These are phyloP conservation scores for Populus ilicifolia DNA, from an alignment of 345 rosid species.

Conservation along the genomic window DNA sequence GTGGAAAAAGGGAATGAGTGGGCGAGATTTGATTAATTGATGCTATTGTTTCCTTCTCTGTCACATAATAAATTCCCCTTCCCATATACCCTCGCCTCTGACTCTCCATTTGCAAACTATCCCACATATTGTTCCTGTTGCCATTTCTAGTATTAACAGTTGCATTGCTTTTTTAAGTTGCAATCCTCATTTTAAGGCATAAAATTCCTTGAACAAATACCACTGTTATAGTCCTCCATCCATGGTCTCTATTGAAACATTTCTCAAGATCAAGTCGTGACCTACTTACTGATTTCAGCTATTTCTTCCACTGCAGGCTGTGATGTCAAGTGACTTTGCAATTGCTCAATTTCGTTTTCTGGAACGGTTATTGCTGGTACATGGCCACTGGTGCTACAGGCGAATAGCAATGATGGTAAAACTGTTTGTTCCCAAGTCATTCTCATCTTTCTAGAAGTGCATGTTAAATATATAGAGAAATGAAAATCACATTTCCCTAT, in stretches of 20 bases:
- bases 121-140: not conserved
- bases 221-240: not conserved
- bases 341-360: conserved; percentile 83
- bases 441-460: not conserved
- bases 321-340: conserved; percentile 90
- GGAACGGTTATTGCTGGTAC: conserved; percentile 78
- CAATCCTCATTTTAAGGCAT: not conserved
- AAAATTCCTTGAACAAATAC: not conserved
- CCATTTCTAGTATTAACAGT: too few species aligned
- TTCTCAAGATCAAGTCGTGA: not conserved
- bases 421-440: conserved; percentile 1
- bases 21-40: not conserved
- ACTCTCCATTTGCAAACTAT: not conserved
- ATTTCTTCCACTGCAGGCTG: conserved; percentile 53
- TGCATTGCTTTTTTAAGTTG: not conserved
- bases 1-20: not conserved
- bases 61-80: not conserved
- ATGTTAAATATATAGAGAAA: not conserved
- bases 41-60: not conserved
- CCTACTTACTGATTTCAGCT: conserved; percentile 5
- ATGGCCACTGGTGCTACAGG: conserved; percentile 98
- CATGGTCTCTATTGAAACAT: not conserved
- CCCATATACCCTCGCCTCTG: not conserved
- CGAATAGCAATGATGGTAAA: conserved; percentile 85
- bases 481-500: not conserved